Conservation (phyloP, 164 flowering plant genomes). For the Buxus sempervirens region DNA sequence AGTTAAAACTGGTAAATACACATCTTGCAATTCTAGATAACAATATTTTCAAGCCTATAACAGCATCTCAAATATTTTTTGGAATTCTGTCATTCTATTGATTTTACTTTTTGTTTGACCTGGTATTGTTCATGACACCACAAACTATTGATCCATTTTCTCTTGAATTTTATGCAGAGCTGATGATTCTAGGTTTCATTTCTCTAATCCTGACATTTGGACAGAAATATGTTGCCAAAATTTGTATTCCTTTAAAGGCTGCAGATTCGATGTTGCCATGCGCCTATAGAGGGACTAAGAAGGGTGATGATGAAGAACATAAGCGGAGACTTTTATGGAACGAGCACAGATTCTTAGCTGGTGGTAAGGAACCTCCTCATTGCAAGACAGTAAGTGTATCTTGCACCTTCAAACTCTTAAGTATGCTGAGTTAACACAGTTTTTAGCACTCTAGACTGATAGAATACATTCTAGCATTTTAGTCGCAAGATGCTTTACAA, state of each 20-base stretch:
- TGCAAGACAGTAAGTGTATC: slow-evolving; percentile 39
- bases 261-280: slow-evolving; percentile 63
- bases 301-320: slow-evolving; percentile 6
- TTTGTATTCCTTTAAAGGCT: slow-evolving; percentile 42
- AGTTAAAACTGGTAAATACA: slow-evolving; percentile 73
- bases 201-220: slow-evolving; percentile 55
- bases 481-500: too few relatives aligned
- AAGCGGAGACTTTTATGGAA: slow-evolving; percentile 51
- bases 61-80: not conserved
- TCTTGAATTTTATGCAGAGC: slow-evolving; percentile 34
- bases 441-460: too few relatives aligned
- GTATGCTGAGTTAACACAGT: too few relatives aligned
- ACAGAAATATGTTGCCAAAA: slow-evolving; percentile 39
- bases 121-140: not conserved
- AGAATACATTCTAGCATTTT: too few relatives aligned
- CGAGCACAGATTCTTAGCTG: slow-evolving; percentile 47
- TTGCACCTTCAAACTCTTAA: too few relatives aligned
- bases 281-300: slow-evolving; percentile 16
- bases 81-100: not conserved
- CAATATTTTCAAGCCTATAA: not conserved
- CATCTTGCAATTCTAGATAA: not conserved
- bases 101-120: not conserved
- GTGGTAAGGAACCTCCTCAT: slow-evolving; percentile 7
- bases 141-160: not conserved
- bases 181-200: slow-evolving; percentile 73